phyloP scores from a whole-genome alignment of 2,329 filamentous ascomycete genomes.

The Aureobasidium musti region DNA sequence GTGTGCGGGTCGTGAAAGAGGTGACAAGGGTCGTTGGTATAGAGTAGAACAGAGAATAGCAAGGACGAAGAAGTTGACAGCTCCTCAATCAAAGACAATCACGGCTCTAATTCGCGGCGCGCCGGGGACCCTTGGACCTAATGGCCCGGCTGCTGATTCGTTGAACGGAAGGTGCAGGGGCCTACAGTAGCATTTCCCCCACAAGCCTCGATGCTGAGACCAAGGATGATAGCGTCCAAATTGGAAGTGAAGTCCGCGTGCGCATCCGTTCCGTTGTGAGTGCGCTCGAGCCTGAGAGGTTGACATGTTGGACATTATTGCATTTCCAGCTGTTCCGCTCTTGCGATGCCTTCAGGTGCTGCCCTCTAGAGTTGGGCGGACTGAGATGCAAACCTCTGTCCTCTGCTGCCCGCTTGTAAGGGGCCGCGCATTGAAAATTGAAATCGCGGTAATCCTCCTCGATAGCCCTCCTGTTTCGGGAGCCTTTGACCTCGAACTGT shows the following conservation, averaged over 20 bases:
- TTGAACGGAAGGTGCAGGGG: neutral
- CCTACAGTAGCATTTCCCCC: too few species aligned
- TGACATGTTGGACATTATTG: too few species aligned
- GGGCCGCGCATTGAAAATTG: too few species aligned
- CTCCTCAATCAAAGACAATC: neutral
- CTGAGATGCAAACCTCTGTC: too few species aligned
- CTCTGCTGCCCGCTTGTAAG: too few species aligned
- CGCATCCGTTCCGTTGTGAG: too few species aligned
- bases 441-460: neutral
- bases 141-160: slow-evolving; percentile 12
- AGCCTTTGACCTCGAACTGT: neutral
- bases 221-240: too few species aligned
- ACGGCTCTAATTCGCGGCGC: too few species aligned
- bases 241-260: too few species aligned
- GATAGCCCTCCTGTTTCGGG: neutral
- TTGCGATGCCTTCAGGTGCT: neutral
- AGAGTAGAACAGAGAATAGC: neutral
- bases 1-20: neutral
- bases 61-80: slow-evolving; percentile 26
- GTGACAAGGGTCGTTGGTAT: slow-evolving; percentile 7
- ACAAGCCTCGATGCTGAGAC: too few species aligned
- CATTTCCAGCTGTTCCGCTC: too few species aligned
- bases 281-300: too few species aligned
- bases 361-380: neutral
- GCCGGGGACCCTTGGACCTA: neutral